These are phyloP conservation scores for Aspergillus calidoustus DNA, from an alignment of 2,329 filamentous ascomycete species.

Conservation along the genomic window DNA sequence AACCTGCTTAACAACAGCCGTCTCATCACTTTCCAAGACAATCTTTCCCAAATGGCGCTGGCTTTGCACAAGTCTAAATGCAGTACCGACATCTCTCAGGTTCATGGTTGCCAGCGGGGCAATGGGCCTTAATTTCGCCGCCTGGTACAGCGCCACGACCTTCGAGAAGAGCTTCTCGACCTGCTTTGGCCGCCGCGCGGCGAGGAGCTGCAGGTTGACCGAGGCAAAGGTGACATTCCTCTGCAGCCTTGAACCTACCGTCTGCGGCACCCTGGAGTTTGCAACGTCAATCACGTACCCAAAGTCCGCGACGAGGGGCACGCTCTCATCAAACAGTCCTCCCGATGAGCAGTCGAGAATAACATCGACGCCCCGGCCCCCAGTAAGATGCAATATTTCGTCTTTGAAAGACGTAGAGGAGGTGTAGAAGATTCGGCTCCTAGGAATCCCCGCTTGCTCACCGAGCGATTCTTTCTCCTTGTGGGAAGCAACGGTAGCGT, in stretches of 20 bases:
- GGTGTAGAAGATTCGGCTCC: background rate
- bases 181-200: background rate
- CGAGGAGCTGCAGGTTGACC: background rate
- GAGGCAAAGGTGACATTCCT: background rate
- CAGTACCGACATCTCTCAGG: background rate
- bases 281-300: constrained; percentile 2
- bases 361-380: background rate
- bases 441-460: background rate
- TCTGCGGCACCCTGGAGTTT: background rate
- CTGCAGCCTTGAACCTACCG: background rate
- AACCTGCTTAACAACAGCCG: background rate
- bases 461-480: background rate
- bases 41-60: background rate
- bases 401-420: background rate
- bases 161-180: background rate
- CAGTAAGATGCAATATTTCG: background rate
- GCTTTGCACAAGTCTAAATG: background rate
- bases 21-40: background rate
- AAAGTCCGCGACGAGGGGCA: background rate
- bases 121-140: background rate
- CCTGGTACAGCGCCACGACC: background rate
- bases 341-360: constrained; percentile 4
- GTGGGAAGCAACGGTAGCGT: background rate
- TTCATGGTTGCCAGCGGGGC: background rate
- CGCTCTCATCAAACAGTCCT: background rate